Evolutionary conservation across 495 filamentous ascomycete genomes (phyloP).

Genomic region (Pseudoneurospora amorphoporcata): DNA sequence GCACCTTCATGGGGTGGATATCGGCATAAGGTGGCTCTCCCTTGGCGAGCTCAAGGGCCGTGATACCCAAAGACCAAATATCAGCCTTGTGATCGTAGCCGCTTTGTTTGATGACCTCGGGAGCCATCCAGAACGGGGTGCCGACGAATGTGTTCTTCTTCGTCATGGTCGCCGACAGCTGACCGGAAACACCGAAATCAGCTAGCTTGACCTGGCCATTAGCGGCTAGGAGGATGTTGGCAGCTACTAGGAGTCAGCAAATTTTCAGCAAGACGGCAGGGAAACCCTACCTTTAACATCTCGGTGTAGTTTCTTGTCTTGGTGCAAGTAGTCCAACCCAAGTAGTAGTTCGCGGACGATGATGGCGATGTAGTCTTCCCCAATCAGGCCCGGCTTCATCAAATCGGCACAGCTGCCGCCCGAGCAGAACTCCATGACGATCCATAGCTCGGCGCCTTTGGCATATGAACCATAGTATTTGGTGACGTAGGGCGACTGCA

Average conservation of each 20-base stretch:
- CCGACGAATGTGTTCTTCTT: slow-evolving; percentile 99
- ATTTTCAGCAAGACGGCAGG: neutral
- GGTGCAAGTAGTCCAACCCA: slow-evolving; percentile 86
- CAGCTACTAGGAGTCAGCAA: slow-evolving; percentile 43
- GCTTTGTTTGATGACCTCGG: slow-evolving; percentile 96
- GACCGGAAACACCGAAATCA: slow-evolving; percentile 94
- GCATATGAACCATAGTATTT: slow-evolving; percentile 95
- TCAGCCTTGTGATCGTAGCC: slow-evolving; percentile 98
- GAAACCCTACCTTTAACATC: slow-evolving; percentile 77
- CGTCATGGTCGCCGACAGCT: slow-evolving; percentile 98
- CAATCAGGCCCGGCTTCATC: slow-evolving; percentile 84
- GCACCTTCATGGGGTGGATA: slow-evolving; percentile 97
- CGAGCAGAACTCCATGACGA: slow-evolving; percentile 91
- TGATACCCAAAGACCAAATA: slow-evolving; percentile 98
- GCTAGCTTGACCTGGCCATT: slow-evolving; percentile 95
- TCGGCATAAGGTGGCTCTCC: slow-evolving; percentile 94
- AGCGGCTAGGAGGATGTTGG: slow-evolving; percentile 76
- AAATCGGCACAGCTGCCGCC: slow-evolving; percentile 88
- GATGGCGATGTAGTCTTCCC: slow-evolving; percentile 89
- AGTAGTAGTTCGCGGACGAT: slow-evolving; percentile 82
- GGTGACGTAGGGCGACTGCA: slow-evolving; percentile 89
- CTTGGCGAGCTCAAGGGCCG: slow-evolving; percentile 82
- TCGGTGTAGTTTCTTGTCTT: slow-evolving; percentile 88
- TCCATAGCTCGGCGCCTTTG: slow-evolving; percentile 93
- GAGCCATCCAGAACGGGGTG: slow-evolving; percentile 99